Evolutionary conservation across 306 rosid species (phyloP).

Genomic region (Malus asiatica): DNA sequence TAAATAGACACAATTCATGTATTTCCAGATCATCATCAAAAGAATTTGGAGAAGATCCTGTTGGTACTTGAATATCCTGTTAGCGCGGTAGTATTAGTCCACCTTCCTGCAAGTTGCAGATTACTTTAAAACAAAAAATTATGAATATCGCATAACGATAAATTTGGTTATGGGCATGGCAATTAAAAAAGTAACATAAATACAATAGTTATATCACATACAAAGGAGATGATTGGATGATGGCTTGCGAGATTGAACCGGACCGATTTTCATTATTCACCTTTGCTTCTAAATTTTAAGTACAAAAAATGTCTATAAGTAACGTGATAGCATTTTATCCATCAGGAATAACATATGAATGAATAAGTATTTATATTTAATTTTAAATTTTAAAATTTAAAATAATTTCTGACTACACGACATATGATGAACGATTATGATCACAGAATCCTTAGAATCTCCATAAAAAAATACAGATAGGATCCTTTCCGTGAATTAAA

Average conservation of each 20-base stretch:
- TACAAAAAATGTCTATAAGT: neutral
- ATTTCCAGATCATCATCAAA: no score
- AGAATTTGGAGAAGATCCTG: no score
- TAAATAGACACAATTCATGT: rapidly evolving
- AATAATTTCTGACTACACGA: rapidly evolving
- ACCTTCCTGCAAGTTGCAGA: neutral
- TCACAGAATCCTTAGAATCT: no score
- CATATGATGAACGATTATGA: rapidly evolving
- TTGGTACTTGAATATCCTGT: neutral
- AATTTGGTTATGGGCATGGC: neutral
- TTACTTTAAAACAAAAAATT: neutral
- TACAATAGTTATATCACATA: neutral
- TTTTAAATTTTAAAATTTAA: no score
- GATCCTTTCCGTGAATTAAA: slow-evolving; percentile 14
- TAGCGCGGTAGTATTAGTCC: no score
- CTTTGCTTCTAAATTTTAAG: neutral
- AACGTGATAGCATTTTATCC: no score
- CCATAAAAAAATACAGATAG: no score
- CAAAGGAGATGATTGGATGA: neutral
- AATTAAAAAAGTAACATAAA: no score
- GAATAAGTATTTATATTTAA: no score
- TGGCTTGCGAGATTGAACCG: neutral
- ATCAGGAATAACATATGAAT: no score
- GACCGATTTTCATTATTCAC: no score
- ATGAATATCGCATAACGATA: neutral